Base-by-base conservation (phyloP, 2,329 filamentous ascomycete genomes). In the Stenocarpella maydis region DNA sequence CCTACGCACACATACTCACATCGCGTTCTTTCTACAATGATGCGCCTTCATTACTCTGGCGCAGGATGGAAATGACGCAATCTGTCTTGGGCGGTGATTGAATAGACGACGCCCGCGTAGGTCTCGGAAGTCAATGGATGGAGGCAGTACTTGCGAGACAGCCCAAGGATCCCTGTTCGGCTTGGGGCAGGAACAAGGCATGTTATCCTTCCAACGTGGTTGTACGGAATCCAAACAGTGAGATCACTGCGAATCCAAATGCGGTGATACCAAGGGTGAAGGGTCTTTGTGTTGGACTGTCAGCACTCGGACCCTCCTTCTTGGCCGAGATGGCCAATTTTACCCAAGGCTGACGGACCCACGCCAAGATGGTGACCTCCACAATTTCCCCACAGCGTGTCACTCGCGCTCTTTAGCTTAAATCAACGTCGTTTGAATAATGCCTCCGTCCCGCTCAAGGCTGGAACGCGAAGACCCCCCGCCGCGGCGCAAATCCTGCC, bases 401-500 rank as follows among this genome's bases (percentile, higher is more conserved):
- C 43, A n/a, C 28, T 34, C 31, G 61, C 53, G 21, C 10, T 21
- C 24, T n/a, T 31, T 31, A 60, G 65, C 65, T 65, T 65, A 53
- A 53, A 37, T 50, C 37, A 31, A 49, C 65, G 61, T 31, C 65
- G 53, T 70, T 31, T 49, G 43, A 49, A 63, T 24, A 74, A 74
- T 70, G 67, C 52, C 58, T 14, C 71, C 64, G 9, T 75, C 74
- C 1, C 55, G 71, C 17, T 76, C 74, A 5, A 66, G 72, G 1
- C 39, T 76, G 5, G 82, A 84, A 75, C 80, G 79, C 65, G 77
- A 72, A 31, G 84, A 84, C 76, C 83, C 82, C 41, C 84, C 81
- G 53, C 82, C 82, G 5, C 77, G 83, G 68, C 84, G 86, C 55
- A 89, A 88, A 77, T 86, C 88, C 4, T 90, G 87, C 73, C 78